Conservation (phyloP, 2,329 filamentous ascomycete genomes). For the Mycocentrospora acerina region DNA sequence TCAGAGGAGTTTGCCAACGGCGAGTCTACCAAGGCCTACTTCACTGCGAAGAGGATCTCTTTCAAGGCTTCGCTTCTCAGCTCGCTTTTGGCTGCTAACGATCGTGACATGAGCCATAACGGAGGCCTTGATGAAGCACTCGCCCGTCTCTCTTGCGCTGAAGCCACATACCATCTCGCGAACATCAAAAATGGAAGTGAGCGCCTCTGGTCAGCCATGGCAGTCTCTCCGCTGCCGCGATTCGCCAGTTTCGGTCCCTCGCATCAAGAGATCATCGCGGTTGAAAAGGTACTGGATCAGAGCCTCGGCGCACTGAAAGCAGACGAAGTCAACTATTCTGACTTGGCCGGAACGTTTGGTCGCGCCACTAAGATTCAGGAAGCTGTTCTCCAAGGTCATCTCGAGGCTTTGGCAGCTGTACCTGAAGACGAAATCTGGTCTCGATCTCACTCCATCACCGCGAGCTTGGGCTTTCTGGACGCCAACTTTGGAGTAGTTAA, state of each 20-base stretch:
- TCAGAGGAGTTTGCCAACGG: constrained; percentile 70
- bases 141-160: constrained; percentile 61
- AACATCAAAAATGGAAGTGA: constrained; percentile 83
- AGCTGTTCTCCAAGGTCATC: constrained; percentile 15
- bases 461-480: constrained; percentile 24
- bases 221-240: constrained; percentile 72
- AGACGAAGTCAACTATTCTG: constrained; percentile 82
- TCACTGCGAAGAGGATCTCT: constrained; percentile 82
- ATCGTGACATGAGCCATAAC: constrained; percentile 65
- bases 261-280: constrained; percentile 83
- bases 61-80: constrained; percentile 68
- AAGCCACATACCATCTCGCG: constrained; percentile 80
- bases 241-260: constrained; percentile 80
- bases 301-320: constrained; percentile 84
- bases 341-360: constrained; percentile 78
- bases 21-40: constrained; percentile 83
- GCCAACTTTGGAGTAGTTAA: constrained; percentile 18
- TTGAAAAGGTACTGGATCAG: constrained; percentile 82
- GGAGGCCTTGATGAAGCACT: constrained; percentile 76
- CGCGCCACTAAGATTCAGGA: constrained; percentile 38
- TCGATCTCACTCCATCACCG: constrained; percentile 19
- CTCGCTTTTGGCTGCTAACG: constrained; percentile 16
- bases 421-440: constrained; percentile 31
- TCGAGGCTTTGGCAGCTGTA: constrained; percentile 14
- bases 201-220: constrained; percentile 79